A percentile compares a stretch with the other conserved stretches of the same genome.
Evolutionary conservation across 257 asterid genomes (phyloP).

Genomic region (Buddleja alternifolia): DNA sequence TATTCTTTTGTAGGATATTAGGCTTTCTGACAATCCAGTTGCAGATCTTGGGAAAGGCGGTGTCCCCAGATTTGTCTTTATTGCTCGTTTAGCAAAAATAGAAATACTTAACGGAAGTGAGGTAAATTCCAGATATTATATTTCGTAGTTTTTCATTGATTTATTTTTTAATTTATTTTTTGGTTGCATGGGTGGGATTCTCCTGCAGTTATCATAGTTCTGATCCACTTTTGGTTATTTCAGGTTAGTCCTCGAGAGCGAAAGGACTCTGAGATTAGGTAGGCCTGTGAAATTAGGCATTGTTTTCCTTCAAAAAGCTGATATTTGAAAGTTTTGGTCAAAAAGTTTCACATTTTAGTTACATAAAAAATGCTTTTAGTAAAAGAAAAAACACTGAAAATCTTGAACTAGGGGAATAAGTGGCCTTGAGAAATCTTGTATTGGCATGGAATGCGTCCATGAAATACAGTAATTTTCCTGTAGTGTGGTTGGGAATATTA

Average conservation of each 20-base stretch:
- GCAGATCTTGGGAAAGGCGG: slow-evolving; percentile 82
- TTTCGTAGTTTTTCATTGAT: slow-evolving; percentile 2
- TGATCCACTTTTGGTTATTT: slow-evolving; percentile 31
- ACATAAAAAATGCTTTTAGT: slow-evolving; percentile 6
- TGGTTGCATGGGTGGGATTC: neutral
- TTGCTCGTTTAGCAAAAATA: slow-evolving; percentile 79
- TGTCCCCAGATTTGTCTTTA: slow-evolving; percentile 77
- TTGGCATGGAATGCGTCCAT: neutral
- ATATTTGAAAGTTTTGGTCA: neutral
- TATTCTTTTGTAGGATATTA: slow-evolving; percentile 58
- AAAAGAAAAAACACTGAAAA: neutral
- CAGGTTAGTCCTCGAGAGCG: slow-evolving; percentile 91
- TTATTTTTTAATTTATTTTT: neutral
- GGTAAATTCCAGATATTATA: slow-evolving; percentile 47
- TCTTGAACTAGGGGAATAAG: neutral
- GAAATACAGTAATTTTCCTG: neutral
- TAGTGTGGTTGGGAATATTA: neutral
- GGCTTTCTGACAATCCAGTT: slow-evolving; percentile 89
- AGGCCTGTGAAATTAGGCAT: slow-evolving; percentile 95
- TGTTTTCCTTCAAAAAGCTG: slow-evolving; percentile 26
- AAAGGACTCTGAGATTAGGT: slow-evolving; percentile 96
- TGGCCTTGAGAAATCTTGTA: slow-evolving; percentile 8
- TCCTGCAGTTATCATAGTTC: slow-evolving; percentile 31
- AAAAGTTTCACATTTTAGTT: slow-evolving; percentile 3
- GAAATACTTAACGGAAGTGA: slow-evolving; percentile 82